phyloP scores from a whole-genome alignment of 305 asterid genomes.

The Fraxinus paxiana region DNA sequence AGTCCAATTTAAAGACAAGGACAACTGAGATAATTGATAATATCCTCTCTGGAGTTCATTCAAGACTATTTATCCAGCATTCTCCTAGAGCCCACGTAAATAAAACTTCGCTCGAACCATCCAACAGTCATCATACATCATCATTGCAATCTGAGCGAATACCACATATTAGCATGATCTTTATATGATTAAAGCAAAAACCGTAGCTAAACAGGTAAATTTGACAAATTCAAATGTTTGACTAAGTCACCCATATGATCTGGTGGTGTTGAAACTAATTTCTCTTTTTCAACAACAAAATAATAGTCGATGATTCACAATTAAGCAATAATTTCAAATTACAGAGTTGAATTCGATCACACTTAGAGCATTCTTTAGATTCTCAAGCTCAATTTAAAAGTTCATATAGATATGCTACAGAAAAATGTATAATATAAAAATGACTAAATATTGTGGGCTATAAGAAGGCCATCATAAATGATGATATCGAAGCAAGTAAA shows the following conservation, averaged over 20 bases:
- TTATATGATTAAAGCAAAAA: constrained; percentile 34
- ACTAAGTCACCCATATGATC: constrained; percentile 25
- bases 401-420: not conserved
- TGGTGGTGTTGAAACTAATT: constrained; percentile 10
- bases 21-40: constrained; percentile 21
- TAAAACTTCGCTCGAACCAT: constrained; percentile 47
- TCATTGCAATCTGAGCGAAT: constrained; percentile 79
- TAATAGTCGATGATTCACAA: constrained; percentile 25
- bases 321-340: constrained; percentile 9
- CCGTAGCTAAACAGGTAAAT: constrained; percentile 15
- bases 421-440: not conserved
- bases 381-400: not conserved
- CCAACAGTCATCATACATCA: constrained; percentile 77
- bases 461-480: not conserved
- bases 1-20: constrained; percentile 19
- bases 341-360: not conserved
- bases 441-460: not conserved
- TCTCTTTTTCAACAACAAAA: constrained; percentile 20
- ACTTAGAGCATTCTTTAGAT: not conserved
- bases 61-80: constrained; percentile 38
- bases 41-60: constrained; percentile 35
- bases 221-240: not conserved
- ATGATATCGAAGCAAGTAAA: not conserved
- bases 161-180: constrained; percentile 55
- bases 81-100: constrained; percentile 44